Base-by-base conservation (phyloP, 768 basidiomycete genomes). In the Amanita molliuscula region DNA sequence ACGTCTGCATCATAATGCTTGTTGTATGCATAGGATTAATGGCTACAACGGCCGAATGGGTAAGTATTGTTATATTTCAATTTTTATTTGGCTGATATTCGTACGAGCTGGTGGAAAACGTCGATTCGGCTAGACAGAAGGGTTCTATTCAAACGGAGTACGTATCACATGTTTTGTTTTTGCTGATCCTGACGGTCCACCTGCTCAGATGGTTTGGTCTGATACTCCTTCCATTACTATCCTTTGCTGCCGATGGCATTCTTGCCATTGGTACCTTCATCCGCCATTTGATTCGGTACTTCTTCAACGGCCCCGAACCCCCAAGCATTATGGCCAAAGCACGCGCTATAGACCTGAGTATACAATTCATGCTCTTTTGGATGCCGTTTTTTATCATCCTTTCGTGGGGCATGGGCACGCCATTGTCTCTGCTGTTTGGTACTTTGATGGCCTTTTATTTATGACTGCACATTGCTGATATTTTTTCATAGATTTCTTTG, bases 341-440 rank as follows among this genome's bases (percentile, higher is more conserved):
- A 0, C 73, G 79, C 20, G 79, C 84, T 4, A 88, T 88, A 51
- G 86, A 88, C 59, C 71, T 87, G 41, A 81, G 79, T 57, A 85
- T 88, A 50, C 86, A 88, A 58, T 88, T 88, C 61, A 73, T 73
- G 15, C 68, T 88, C 9, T 84, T 86, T 63, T 88, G 86, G 86
- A 82, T 82, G 76, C 85, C 86, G 0, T 71, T 86, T 56, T 60
- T 87, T 36, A 75, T 82, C 3, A 59, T 88, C 18, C 65, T 87
- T 16, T 81, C 75, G 0, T 88, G 86, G 86, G 81, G 79, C 75
- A 68, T 67, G 3, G 56, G 63, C 41, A 80, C 71, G 57, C 84
- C 85, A 0, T 64, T 88, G 62, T 67, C 70, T 8, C 62, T 88
- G 21, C 68, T 88, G 28, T 88, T 88, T 56, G 85, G 85, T 85